A percentile compares a stretch with the other conserved stretches of the same genome.
Conservation (phyloP, 139 green algal species). For the Axilococcus clingmanii region DNA sequence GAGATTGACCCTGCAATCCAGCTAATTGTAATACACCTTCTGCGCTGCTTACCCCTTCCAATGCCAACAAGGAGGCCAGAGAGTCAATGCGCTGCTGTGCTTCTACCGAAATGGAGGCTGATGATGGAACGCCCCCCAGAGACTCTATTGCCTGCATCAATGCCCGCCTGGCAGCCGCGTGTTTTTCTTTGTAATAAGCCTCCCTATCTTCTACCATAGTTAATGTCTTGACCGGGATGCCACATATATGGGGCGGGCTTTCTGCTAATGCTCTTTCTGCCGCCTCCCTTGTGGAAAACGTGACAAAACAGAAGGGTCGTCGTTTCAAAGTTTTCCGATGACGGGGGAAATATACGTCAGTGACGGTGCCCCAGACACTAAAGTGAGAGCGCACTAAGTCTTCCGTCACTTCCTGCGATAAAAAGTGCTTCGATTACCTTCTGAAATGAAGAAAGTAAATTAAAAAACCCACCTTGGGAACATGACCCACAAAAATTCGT, state of each 20-base stretch:
- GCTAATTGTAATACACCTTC: no score
- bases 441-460: neutral
- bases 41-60: slow-evolving; percentile 22
- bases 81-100: slow-evolving; percentile 20
- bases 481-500: slow-evolving; percentile 30
- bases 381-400: slow-evolving; percentile 28
- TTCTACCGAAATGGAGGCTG: neutral
- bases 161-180: slow-evolving; percentile 14
- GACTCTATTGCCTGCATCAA: slow-evolving; percentile 9
- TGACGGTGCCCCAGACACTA: slow-evolving; percentile 22
- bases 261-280: slow-evolving; percentile 15
- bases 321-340: slow-evolving; percentile 33
- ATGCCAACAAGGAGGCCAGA: slow-evolving; percentile 21
- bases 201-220: slow-evolving; percentile 33
- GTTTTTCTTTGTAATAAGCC: slow-evolving; percentile 30
- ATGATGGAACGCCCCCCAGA: neutral
- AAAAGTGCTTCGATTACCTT: neutral
- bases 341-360: slow-evolving; percentile 34
- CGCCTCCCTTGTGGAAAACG: slow-evolving; percentile 17
- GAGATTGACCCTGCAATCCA: no score
- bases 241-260: slow-evolving; percentile 23
- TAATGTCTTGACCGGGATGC: slow-evolving; percentile 28
- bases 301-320: slow-evolving; percentile 34
- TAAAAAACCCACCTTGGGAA: slow-evolving; percentile 19
- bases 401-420: slow-evolving; percentile 31